Evolutionary conservation across 192 early-diverging fungal genomes (phyloP).

Genomic region (Coemansia reversa): DNA sequence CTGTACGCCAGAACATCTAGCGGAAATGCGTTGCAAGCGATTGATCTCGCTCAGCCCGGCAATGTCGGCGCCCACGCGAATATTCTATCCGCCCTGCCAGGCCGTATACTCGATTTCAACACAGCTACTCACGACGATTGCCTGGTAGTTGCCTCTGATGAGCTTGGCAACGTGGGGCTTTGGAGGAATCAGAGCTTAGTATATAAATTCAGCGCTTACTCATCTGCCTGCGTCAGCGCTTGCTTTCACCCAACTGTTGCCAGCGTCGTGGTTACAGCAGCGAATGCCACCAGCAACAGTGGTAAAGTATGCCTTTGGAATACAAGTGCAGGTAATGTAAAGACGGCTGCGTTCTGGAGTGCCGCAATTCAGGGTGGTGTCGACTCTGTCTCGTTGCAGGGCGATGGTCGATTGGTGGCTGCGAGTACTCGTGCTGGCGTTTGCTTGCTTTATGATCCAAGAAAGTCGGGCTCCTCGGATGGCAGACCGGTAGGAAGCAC

Average conservation of each 20-base stretch:
- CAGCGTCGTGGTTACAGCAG: constrained; percentile 21
- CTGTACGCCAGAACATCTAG: constrained; percentile 31
- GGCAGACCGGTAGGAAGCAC: constrained; percentile 16
- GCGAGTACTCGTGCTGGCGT: constrained; percentile 29
- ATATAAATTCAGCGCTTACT: constrained; percentile 14
- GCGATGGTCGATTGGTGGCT: constrained; percentile 40
- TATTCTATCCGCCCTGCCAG: constrained; percentile 6
- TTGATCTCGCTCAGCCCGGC: constrained; percentile 18
- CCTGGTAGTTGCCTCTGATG: constrained; percentile 28
- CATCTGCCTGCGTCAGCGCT: constrained; percentile 18
- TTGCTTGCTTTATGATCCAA: constrained; percentile 29
- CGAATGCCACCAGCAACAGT: constrained; percentile 10
- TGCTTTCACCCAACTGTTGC: constrained; percentile 50
- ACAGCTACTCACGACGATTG: constrained; percentile 22
- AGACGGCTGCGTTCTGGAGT: constrained; percentile 20
- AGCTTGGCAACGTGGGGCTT: constrained; percentile 32
- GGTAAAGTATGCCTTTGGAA: constrained; percentile 40
- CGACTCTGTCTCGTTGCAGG: constrained; percentile 31
- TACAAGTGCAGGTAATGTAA: constrained; percentile 1
- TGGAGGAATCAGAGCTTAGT: constrained; percentile 23
- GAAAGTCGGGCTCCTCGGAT: not conserved
- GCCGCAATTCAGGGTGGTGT: constrained; percentile 4
- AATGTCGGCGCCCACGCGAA: constrained; percentile 14
- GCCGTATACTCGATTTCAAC: constrained; percentile 34
- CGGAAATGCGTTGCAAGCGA: constrained; percentile 36